Base-by-base conservation (phyloP, 192 early-diverging fungal genomes). In the Dimargaris xerosporica region DNA sequence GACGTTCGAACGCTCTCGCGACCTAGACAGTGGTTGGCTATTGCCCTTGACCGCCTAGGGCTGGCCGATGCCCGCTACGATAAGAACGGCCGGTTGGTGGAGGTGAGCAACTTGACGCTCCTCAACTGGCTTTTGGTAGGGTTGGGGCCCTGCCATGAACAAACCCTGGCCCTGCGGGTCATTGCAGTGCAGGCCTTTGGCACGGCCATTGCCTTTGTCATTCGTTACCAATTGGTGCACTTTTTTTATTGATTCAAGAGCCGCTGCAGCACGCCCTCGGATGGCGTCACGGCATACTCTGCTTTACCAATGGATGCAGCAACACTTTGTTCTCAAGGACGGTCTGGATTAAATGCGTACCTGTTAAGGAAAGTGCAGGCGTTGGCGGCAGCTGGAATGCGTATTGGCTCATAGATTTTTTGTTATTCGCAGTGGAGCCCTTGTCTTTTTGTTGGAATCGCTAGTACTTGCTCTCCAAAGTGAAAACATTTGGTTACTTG, bases 71-170 rank as follows among this genome's bases (percentile, higher is more conserved):
- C n/a, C 19, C 64, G 48, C 17, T 66, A 80, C 31, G 73, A 81
- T 39, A 53, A 74, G 26, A 66, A 73, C 2, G 77, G 77, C 3
- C 62, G 74, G 28, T 68, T 74, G 0, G 45, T 84, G 19, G 79
- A 81, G 56, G 77, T 82, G 70, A 96, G 85, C 65, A 99, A 99
- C 68, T 75, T 99, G 41, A 99, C 96, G 0, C 68, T 99, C 30
- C 77, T 99, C 26, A 99, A 97, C 65, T 68, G 94, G 19, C 70
- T 97, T 58, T 74, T 99, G n/a, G 79, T 94, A 26, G 77, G 77
- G 68, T 64, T 78, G 39, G 88, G 85, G 6, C 89, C 87, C 0
- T 78, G 91, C 67, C 72, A 71, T 19, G 96, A 97, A 68, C 71
- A 54, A 55, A 81, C 71, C 64, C 70, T 76, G 47, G 80, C 81